Evolutionary conservation across 495 filamentous ascomycete species (phyloP), one percentile per base, ranked within the genome.

Genomic region (Pseudoneurospora amorphoporcata): DNA sequence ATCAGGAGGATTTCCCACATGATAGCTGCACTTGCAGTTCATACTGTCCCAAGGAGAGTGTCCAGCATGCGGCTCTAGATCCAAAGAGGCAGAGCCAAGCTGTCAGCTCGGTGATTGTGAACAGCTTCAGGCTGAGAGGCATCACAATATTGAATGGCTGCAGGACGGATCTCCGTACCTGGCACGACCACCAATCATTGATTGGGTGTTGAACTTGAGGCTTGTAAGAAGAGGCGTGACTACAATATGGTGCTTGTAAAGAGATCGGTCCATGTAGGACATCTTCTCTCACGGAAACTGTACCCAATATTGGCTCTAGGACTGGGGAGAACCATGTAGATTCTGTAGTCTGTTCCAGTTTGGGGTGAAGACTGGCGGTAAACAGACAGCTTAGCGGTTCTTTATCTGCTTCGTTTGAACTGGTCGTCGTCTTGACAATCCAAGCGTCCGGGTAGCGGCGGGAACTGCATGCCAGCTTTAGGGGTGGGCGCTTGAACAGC

Each of bases 131-230:
- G 23, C 47, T 71, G 70, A 53, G 29, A 38, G 53, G 70, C 42
- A 68, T 16, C 45, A 61, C n/a, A 19, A 53, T 70, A 73, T 71
- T 73, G 45, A 37, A 53, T 73, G 69, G 72, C 69, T 68, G 72
- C 69, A 65, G 69, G 43, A n/a, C 69, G 29, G 37, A 37, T 53
- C 65, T 73, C 38, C 38, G 69, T 43, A 19, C 68, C 68, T 73
- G 72, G 42, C 45, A 70, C 47, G 19, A 58, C 29, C 47, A 35
- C 0, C 12, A 17, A 35, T 8, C 29, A 17, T 16, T 65, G 53
- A 65, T 65, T 65, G 53, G 53, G 53, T 35, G 14, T 65, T 65
- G 53, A 4, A 35, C 8, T 1, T 65, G 14, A 14, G 37, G 53
- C 53, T 65, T 23, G 29, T 2, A 35, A 6, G 53, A 65, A 65